phyloP scores from a whole-genome alignment of 78 protist genomes.

The Anaeramoeba ignava region DNA sequence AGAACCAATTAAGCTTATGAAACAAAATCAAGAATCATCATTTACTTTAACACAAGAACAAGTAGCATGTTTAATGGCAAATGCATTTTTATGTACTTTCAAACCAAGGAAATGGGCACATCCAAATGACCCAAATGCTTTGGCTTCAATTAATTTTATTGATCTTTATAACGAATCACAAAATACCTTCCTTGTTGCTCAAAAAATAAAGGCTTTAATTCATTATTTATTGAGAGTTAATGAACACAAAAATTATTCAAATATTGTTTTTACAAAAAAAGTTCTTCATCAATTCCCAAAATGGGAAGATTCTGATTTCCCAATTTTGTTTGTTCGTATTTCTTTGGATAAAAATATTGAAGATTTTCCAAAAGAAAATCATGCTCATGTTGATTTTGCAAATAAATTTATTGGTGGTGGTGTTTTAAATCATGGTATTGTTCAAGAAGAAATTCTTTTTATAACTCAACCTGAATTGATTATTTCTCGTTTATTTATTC shows the following conservation, averaged over 20 bases:
- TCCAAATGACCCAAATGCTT: not conserved
- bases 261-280: too few relatives aligned
- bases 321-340: too few relatives aligned
- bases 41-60: not conserved
- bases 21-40: not conserved
- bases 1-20: constrained; percentile 5
- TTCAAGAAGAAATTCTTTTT: constrained; percentile 67
- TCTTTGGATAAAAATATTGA: too few relatives aligned
- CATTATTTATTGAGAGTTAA: too few relatives aligned
- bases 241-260: too few relatives aligned
- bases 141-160: constrained; percentile 11
- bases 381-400: constrained; percentile 67
- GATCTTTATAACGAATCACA: too few relatives aligned
- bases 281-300: too few relatives aligned
- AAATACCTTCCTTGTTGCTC: too few relatives aligned
- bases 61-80: constrained; percentile 5
- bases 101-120: not conserved
- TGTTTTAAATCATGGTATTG: constrained; percentile 53
- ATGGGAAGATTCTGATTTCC: too few relatives aligned
- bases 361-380: too few relatives aligned
- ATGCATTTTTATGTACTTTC: constrained; percentile 8
- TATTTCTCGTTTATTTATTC: constrained; percentile 29
- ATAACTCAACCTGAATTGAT: constrained; percentile 38
- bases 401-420: constrained; percentile 64
- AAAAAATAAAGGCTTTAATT: too few relatives aligned